Conservation (phyloP, 108 stramenopile genomes). For the Cyclotella choctawhatcheeana region DNA sequence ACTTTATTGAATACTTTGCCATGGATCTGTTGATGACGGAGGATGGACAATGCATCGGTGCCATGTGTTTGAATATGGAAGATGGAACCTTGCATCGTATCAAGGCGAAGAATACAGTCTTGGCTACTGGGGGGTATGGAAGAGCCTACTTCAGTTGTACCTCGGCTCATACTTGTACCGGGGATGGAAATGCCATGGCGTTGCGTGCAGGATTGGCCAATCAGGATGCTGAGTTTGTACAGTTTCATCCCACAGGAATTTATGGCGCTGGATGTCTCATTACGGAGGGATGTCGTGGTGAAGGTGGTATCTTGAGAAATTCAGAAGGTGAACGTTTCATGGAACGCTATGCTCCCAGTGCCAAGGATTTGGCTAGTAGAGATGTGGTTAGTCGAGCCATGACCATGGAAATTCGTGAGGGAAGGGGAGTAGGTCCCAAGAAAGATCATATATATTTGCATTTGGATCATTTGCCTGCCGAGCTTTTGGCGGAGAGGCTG, state of each 20-base stretch:
- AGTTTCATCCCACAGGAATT: slow-evolving; percentile 99
- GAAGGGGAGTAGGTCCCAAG: slow-evolving; percentile 97
- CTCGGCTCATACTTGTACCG: slow-evolving; percentile 98
- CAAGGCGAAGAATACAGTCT: slow-evolving; percentile 96
- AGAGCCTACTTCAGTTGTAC: slow-evolving; percentile 99
- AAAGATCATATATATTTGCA: slow-evolving; percentile 98
- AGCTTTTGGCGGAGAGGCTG: slow-evolving; percentile 95
- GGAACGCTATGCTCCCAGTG: slow-evolving; percentile 99
- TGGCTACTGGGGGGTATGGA: slow-evolving; percentile 99
- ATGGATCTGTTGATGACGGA: slow-evolving; percentile 94
- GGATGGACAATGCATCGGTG: slow-evolving; percentile 91
- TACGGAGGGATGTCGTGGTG: slow-evolving; percentile 99
- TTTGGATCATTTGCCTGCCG: slow-evolving; percentile 98
- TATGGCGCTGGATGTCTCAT: slow-evolving; percentile 99
- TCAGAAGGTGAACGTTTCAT: slow-evolving; percentile 98
- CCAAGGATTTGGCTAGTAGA: slow-evolving; percentile 98
- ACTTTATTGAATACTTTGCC: slow-evolving; percentile 99
- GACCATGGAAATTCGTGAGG: slow-evolving; percentile 99
- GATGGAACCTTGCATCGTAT: slow-evolving; percentile 97
- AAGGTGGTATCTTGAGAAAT: slow-evolving; percentile 98
- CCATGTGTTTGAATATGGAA: slow-evolving; percentile 99
- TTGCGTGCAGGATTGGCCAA: slow-evolving; percentile 87
- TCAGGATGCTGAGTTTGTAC: slow-evolving; percentile 99
- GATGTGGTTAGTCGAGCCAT: slow-evolving; percentile 99
- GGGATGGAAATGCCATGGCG: slow-evolving; percentile 99